Evolutionary conservation across 208 protist genomes (phyloP).

Genomic region (Herpetomonas samuelpessoai): DNA sequence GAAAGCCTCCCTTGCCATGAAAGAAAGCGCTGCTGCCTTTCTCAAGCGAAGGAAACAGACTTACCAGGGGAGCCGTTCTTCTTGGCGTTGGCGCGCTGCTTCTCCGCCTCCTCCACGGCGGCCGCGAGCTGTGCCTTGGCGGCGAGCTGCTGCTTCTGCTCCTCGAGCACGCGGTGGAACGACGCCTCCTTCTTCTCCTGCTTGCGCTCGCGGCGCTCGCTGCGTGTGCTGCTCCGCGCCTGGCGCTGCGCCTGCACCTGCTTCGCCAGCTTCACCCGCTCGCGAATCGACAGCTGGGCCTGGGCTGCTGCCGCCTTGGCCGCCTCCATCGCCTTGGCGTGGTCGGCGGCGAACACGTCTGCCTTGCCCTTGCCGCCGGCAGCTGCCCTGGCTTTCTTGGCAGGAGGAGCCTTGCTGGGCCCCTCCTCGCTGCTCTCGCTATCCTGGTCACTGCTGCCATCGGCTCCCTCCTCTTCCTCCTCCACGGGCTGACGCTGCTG

Average conservation of each 20-base stretch:
- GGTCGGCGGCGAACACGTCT: conserved; percentile 53
- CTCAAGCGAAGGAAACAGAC: conserved; percentile 58
- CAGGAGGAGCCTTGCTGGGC: neutral
- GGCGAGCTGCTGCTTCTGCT: conserved; percentile 81
- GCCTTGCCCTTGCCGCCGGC: conserved; percentile 7
- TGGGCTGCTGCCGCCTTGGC: conserved; percentile 51
- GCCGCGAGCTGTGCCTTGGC: conserved; percentile 39
- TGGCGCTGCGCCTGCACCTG: conserved; percentile 51
- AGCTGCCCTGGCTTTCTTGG: conserved; percentile 12
- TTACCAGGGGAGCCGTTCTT: conserved; percentile 21
- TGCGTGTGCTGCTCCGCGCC: conserved; percentile 37
- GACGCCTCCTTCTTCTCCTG: conserved; percentile 40
- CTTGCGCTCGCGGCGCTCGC: conserved; percentile 37
- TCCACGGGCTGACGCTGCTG: neutral
- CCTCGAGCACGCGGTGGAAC: conserved; percentile 72
- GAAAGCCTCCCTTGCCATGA: too few relatives aligned
- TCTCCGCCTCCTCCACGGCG: conserved; percentile 12
- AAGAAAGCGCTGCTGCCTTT: too few relatives aligned
- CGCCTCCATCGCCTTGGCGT: conserved; percentile 41
- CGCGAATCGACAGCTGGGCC: conserved; percentile 43
- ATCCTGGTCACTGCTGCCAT: neutral
- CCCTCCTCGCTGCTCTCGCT: conserved; percentile 4
- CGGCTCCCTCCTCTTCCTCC: neutral
- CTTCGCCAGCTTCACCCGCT: conserved; percentile 53
- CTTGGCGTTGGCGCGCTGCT: conserved; percentile 14